Percentiles rank a stretch among this genome's conserved stretches.
phyloP scores from a whole-genome alignment of 106 monocot species.

The Allium cepa region DNA sequence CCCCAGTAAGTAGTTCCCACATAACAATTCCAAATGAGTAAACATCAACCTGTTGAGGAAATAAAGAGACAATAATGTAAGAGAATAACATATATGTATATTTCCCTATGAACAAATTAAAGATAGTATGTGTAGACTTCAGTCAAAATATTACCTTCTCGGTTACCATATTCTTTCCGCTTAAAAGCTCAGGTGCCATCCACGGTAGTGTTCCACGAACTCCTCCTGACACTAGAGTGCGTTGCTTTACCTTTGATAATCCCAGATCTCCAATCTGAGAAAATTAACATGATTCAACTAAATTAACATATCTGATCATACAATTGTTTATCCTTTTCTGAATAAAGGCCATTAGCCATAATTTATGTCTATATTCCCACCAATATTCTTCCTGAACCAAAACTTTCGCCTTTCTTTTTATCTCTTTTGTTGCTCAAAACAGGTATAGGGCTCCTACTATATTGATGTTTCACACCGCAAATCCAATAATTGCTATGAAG shows the following conservation, averaged over 20 bases:
- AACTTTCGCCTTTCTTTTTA: too few species aligned
- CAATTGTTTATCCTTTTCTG: too few species aligned
- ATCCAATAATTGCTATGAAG: too few species aligned
- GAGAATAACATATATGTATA: not conserved
- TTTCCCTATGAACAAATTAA: too few species aligned
- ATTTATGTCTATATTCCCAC: too few species aligned
- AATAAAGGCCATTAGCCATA: too few species aligned
- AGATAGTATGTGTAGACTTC: too few species aligned
- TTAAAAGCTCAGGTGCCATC: constrained; percentile 98
- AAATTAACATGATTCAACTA: not conserved
- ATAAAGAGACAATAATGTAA: not conserved
- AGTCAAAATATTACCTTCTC: constrained; percentile 49
- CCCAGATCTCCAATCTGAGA: constrained; percentile 93
- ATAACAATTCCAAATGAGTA: constrained; percentile 96
- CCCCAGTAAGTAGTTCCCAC: constrained; percentile 98
- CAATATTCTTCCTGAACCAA: too few species aligned
- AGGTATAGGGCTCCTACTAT: too few species aligned
- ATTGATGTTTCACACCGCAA: too few species aligned
- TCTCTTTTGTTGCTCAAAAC: too few species aligned
- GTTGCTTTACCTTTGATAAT: constrained; percentile 91
- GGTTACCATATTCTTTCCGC: constrained; percentile 83
- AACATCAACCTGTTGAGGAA: constrained; percentile 69
- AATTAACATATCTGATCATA: too few species aligned
- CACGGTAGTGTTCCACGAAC: constrained; percentile 96
- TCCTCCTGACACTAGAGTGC: constrained; percentile 89